Base-by-base conservation (phyloP, 768 basidiomycete species). In the Kwoniella sp. region DNA sequence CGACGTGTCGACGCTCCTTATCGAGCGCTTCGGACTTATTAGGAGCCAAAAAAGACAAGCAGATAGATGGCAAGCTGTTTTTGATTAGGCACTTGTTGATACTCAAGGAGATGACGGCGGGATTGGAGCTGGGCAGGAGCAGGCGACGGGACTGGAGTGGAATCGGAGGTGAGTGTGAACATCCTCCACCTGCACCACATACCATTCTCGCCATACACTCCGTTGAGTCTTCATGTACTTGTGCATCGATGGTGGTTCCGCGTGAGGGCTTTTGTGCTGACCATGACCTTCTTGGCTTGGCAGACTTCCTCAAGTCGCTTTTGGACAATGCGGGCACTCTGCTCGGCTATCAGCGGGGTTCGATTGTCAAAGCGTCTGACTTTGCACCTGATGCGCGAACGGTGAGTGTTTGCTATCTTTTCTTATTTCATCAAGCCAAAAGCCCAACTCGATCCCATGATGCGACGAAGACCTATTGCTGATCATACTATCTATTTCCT, bases 51-150 rank as follows among this genome's bases (percentile, higher is more conserved):
- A 51, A 71, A 29, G 85, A 84, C 36, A 68, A 81, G 7, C 72
- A 78, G 5, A 79, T 90, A 8, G 92, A 97, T 68, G 90, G 88
- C 0, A 84, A 87, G 22, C 82, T 98, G 15, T 98, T 99, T 83
- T 85, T 95, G 44, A 87, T 94, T 25, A 85, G 93, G 47, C 94
- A 99, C 80, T 79, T 97, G 22, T 81, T 98, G 55, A 88, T 97
- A 30, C 78, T 98, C 64, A 98, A 96, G 78, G 96, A 99, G 81
- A 87, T 96, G 68, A 84, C 89, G 8, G 84, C 87, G 46, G 89
- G 87, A 69, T 21, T 64, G 40, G 69, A 75, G 40, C 58, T 78
- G 40, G 72, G 76, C 1, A 48, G 67, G 24, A 57, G 68, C 27
- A 55, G 73, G 24, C 55, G 69, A 22, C 69, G 64, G 37, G 83